Base-by-base conservation (phyloP, 148 eudicot genomes). In the Rhododendron ovatum region DNA sequence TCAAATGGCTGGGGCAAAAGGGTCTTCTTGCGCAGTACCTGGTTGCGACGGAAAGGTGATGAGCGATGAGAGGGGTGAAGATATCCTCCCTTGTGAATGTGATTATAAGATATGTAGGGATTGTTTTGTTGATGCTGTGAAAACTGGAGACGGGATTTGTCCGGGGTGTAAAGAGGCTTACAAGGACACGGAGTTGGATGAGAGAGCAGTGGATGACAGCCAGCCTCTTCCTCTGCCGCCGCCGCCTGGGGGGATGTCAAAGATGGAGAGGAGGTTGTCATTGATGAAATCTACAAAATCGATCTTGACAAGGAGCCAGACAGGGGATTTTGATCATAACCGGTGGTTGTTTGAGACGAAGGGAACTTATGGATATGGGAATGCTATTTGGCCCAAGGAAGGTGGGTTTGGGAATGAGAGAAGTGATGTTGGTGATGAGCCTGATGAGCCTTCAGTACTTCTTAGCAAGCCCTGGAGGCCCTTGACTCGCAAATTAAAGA, bases 41-140 rank as follows among this genome's bases (percentile, higher is more conserved):
- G 99, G 99, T 28, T 96, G 99, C 83, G 99, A 96, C 84, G 99
- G 95, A 74, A 96, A 95, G 86, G 98, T 96, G 84, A 95, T 96
- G 99, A 92, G 94, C 75, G 98, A 96, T 87, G 96, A 90, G 85
- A 81, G 99, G 82, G 99, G 99, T 4, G 89, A 69, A 22, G 98
- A 95, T 86, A 93, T 96, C 39, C 98, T 96, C 81, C 99, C 99
- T 1, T 96, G 99, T 89, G 98, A 95, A 85, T 96, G 99, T 61
- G 99, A 95, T 89, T 96, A 95, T 88, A 96, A 96, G 90, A 96
- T 96, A 53, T 96, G 99, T 83, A 80, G 98, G 82, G 99, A 96
- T 87, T 96, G 99, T 86, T 96, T 89, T 76, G 74, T 92, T 79
- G 99, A 96, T 84, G 91, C 99, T 65, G 96, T 93, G 33, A 95